These are phyloP conservation scores for Xerocomellus chrysenteron DNA, from an alignment of 768 basidiomycete species.

Conservation along the genomic window DNA sequence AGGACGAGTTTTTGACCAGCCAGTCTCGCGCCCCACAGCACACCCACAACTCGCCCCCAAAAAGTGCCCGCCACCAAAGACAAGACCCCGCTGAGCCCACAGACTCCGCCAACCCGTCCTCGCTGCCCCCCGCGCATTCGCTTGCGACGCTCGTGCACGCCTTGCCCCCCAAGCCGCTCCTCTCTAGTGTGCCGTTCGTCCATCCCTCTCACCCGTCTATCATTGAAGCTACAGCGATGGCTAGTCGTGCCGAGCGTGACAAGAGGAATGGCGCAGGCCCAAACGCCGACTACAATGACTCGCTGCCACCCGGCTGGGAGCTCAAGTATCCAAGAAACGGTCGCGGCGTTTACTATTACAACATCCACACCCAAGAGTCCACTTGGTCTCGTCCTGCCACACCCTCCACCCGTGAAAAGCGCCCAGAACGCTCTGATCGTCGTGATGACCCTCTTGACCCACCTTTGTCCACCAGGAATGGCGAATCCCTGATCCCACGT, in stretches of 20 bases:
- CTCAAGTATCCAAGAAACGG: conserved; percentile 50
- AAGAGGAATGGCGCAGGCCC: conserved; percentile 38
- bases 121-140: conserved; percentile 25
- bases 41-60: conserved; percentile 18
- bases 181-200: conserved; percentile 49
- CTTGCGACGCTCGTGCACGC: conserved; percentile 57
- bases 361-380: conserved; percentile 51
- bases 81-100: conserved; percentile 18
- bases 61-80: conserved; percentile 9
- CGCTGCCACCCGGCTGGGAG: conserved; percentile 64
- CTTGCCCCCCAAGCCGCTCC: conserved; percentile 64
- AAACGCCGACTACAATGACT: conserved; percentile 32
- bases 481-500: conserved; percentile 23
- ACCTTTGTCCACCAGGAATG: conserved; percentile 23
- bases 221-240: conserved; percentile 63
- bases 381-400: conserved; percentile 57
- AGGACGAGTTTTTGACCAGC: conserved; percentile 56
- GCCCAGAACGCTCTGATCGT: conserved; percentile 23
- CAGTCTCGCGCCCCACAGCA: conserved; percentile 37
- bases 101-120: conserved; percentile 20
- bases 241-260: conserved; percentile 43
- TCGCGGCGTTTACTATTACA: conserved; percentile 56
- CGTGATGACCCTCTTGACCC: conserved; percentile 31
- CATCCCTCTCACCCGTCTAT: conserved; percentile 58
- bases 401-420: conserved; percentile 25